Evolutionary conservation across 2,329 filamentous ascomycete species (phyloP).

Genomic region (Ophiocordyceps camponoti-saundersi): DNA sequence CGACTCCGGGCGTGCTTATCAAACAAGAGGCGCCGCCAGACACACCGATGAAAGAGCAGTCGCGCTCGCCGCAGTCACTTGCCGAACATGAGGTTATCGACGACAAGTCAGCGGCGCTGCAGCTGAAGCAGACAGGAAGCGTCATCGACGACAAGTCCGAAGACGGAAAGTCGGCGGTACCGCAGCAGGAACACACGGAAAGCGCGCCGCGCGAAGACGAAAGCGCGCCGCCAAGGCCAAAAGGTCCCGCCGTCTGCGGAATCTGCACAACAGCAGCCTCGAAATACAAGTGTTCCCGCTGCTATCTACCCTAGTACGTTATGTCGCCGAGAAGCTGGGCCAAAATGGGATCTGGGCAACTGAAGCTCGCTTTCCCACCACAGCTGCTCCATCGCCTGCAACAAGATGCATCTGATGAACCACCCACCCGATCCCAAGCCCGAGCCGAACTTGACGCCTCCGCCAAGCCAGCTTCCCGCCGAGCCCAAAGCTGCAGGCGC

Average conservation of each 20-base stretch:
- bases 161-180: background rate
- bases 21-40: background rate
- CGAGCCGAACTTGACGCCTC: conserved; percentile 7
- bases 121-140: background rate
- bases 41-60: background rate
- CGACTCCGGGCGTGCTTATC: background rate
- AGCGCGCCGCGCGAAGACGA: background rate
- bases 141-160: background rate
- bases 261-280: conserved; percentile 32
- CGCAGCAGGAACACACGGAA: background rate
- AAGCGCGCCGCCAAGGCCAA: background rate
- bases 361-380: background rate
- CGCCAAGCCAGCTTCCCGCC: conserved; percentile 1
- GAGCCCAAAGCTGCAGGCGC: conserved; percentile 5
- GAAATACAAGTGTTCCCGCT: conserved; percentile 49
- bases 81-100: background rate
- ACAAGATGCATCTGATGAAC: conserved; percentile 31
- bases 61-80: background rate
- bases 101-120: background rate
- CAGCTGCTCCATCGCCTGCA: conserved; percentile 44
- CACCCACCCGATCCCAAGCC: conserved; percentile 24
- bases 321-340: background rate
- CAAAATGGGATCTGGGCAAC: too few relatives aligned
- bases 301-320: conserved; percentile 39
- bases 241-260: conserved; percentile 21